A percentile compares a stretch with the other conserved stretches of the same genome.
Evolutionary conservation across 2,329 filamentous ascomycete species (phyloP).

Genomic region (Dothideomycetes sp.): DNA sequence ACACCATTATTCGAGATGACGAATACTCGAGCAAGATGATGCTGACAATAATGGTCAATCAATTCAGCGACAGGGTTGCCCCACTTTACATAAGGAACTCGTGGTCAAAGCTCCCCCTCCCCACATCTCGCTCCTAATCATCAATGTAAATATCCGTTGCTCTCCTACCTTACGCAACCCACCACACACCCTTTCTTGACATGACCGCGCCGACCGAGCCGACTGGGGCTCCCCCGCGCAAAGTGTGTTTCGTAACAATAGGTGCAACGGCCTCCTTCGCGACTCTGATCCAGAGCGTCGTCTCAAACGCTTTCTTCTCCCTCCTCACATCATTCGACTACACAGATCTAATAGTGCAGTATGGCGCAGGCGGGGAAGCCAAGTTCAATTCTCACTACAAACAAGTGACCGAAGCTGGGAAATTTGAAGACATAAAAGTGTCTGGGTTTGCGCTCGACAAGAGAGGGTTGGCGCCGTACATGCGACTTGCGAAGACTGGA

Average conservation of each 20-base stretch:
- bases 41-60: too few species aligned
- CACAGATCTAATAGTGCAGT: constrained; percentile 67
- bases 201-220: too few species aligned
- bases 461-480: constrained; percentile 47
- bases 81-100: too few species aligned
- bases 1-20: too few species aligned
- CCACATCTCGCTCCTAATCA: too few species aligned
- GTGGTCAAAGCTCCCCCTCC: too few species aligned
- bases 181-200: too few species aligned
- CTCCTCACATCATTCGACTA: constrained; percentile 51
- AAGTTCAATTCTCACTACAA: constrained; percentile 32
- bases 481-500: constrained; percentile 39
- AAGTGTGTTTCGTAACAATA: constrained; percentile 73
- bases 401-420: constrained; percentile 9
- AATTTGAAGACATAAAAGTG: constrained; percentile 33
- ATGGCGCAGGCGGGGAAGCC: constrained; percentile 54
- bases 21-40: too few species aligned
- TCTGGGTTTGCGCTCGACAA: constrained; percentile 56
- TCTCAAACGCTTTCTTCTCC: constrained; percentile 51
- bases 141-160: too few species aligned
- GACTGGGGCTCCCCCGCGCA: constrained; percentile 13
- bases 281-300: constrained; percentile 54
- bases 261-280: constrained; percentile 83
- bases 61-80: too few species aligned
- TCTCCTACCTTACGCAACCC: too few species aligned